phyloP scores from a whole-genome alignment of 1,284 basidiomycete species.

The Cryptococcus floricola region DNA sequence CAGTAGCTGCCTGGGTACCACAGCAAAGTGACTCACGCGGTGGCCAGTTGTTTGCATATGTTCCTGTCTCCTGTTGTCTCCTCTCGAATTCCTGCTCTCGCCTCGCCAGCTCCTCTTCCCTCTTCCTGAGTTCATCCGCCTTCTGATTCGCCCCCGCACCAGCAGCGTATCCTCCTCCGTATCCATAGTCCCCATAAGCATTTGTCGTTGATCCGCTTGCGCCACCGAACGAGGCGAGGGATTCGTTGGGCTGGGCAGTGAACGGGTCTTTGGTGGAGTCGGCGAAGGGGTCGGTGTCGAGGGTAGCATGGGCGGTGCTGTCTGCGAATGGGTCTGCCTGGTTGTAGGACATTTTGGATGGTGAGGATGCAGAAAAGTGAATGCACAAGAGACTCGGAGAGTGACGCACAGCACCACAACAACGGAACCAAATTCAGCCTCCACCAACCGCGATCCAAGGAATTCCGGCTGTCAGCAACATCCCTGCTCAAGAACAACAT shows the following conservation, averaged over 20 bases:
- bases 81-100: constrained; percentile 29
- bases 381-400: too few species aligned
- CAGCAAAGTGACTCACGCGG: constrained; percentile 33
- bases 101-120: constrained; percentile 30
- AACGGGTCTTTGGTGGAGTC: constrained; percentile 35
- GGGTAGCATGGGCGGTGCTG: constrained; percentile 9
- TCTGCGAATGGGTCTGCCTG: constrained; percentile 12
- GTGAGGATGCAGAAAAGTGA: too few species aligned
- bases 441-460: neutral
- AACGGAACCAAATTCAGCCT: neutral
- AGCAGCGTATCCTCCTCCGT: constrained; percentile 12
- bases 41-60: constrained; percentile 48
- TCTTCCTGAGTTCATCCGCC: constrained; percentile 36
- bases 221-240: constrained; percentile 33
- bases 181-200: constrained; percentile 11
- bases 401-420: too few species aligned
- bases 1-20: neutral
- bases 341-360: neutral
- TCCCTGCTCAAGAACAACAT: neutral
- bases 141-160: constrained; percentile 16
- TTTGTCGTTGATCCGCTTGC: constrained; percentile 4
- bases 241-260: constrained; percentile 31
- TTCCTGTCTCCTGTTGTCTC: constrained; percentile 32
- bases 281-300: constrained; percentile 37
- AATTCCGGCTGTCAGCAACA: neutral